Base-by-base conservation (phyloP, 495 filamentous ascomycete species). In the Glonium stellatum region DNA sequence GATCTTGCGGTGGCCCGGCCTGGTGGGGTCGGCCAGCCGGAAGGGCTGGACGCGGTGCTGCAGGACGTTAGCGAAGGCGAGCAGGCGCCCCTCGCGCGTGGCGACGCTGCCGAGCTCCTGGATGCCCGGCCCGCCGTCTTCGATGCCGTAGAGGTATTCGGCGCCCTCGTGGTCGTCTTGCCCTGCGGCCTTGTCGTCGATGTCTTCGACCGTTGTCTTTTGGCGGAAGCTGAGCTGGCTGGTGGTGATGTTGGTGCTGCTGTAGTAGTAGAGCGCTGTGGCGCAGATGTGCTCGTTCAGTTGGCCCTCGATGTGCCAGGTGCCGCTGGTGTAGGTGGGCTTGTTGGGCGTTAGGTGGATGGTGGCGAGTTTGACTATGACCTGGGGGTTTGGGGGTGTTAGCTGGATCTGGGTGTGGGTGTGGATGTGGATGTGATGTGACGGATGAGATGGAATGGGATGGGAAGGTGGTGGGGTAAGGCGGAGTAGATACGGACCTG, bases 21-120 rank as follows among this genome's bases (percentile, higher is more conserved):
- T 79, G 0, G 77, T 76, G 0, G 39, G 57, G 61, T 85, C 80
- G 0, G 46, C 65, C 5, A 84, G 74, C 0, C 51, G 59, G 66
- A 84, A 85, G 0, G 74, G 68, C 4, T 73, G 70, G 0, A 81
- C 80, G 5, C 75, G 73, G 61, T 85, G 81, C 47, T 85, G 82
- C 4, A 51, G 48, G 4, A 51, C 19, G 25, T 51, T 50, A 12
- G 47, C n/a, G 21, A 50, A 50, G 11, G 22, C 47, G 15, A 51
- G 48, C 21, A 51, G 23, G 23, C 58, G 58, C n/a, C 48, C 51
- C 21, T 52, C 67, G 1, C 39, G 49, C 8, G 68, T 72, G 5
- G 63, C 18, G 0, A 79, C 70, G 31, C 63, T 50, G 12, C 76
- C 76, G 0, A 79, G 64, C 4, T 73, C 57, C 51, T 78, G 76